Evolutionary conservation across 805 yeast species (phyloP).

Genomic region (Teunomyces lycoperdinae): DNA sequence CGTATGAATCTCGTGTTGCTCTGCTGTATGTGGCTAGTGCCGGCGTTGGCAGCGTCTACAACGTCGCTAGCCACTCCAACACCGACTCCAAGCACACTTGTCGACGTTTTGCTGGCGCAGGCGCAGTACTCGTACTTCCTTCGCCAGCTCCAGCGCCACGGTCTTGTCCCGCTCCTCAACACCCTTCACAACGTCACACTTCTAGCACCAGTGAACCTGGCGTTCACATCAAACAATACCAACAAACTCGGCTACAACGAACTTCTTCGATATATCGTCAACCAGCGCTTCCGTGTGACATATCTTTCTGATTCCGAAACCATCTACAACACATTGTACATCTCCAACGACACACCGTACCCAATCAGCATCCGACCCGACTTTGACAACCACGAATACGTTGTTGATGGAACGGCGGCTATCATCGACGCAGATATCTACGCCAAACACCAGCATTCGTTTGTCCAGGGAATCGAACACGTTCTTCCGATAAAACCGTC

Average conservation of each 20-base stretch:
- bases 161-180: constrained; percentile 61
- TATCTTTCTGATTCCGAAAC: constrained; percentile 22
- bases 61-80: constrained; percentile 7
- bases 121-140: constrained; percentile 67
- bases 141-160: constrained; percentile 57
- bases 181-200: constrained; percentile 61
- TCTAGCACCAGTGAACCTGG: constrained; percentile 80
- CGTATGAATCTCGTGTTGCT: background rate
- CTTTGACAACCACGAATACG: constrained; percentile 25
- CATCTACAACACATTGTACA: constrained; percentile 30
- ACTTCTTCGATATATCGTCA: constrained; percentile 29
- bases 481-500: constrained; percentile 36
- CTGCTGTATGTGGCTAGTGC: background rate
- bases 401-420: constrained; percentile 43
- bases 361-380: constrained; percentile 24
- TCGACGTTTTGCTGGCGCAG: constrained; percentile 67
- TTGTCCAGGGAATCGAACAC: constrained; percentile 61
- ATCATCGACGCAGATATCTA: constrained; percentile 56
- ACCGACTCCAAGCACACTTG: constrained; percentile 43
- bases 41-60: constrained; percentile 7
- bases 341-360: constrained; percentile 11
- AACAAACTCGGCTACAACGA: constrained; percentile 11
- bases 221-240: constrained; percentile 43
- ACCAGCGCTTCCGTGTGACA: constrained; percentile 32
- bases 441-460: constrained; percentile 63